Base-by-base conservation (phyloP, 2,329 filamentous ascomycete species). In the Aspergillus fumigatus region DNA sequence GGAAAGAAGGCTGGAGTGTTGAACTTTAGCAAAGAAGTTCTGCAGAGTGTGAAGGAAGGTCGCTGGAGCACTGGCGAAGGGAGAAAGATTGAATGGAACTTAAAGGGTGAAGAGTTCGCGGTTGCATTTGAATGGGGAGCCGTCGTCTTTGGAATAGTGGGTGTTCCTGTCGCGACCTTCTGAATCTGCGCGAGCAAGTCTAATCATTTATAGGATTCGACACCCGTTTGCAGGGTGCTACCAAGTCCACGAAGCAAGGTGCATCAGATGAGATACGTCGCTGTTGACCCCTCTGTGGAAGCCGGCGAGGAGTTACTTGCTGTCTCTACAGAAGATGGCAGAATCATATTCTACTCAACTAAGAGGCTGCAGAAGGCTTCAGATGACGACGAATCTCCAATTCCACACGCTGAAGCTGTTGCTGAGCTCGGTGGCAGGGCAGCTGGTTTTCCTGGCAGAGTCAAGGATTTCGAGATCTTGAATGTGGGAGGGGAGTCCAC, bases 1-100 rank as follows among this genome's bases (percentile, higher is more conserved):
- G 94, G 92, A 17, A 96, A 93, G 78, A 97, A 96, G 77, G 92
- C 92, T 0, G 91, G 92, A 29, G 92, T 96, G 52, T 77, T 99
- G 65, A 94, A 90, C 70, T 97, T 97, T 72, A 84, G 83, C 62
- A 82, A 84, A 56, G 84, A 87, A 0, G 81, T 94, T 66, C 79
- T 97, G 52, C 80, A 84, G 48, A 85, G 89, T 64, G 84, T 89
- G 10, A 90, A 90, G 48, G 91, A 96, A 77, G 84, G 86, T 47
- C 86, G 85, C 71, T 87, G 88, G 71, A 85, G 86, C 48, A 87
- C 85, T 48, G 92, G 93, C 11, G 94, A 97, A 70, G 93, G 92
- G 3, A 81, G 89, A 53, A 84, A 82, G 63, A 90, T 97, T 19
- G 82, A 86, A 1, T 99, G 94, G 93, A 87, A 90, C 57, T 77